A percentile compares a stretch with the other conserved stretches of the same genome.
Conservation (phyloP, 2,329 filamentous ascomycete species). For the Fusarium sp. region DNA sequence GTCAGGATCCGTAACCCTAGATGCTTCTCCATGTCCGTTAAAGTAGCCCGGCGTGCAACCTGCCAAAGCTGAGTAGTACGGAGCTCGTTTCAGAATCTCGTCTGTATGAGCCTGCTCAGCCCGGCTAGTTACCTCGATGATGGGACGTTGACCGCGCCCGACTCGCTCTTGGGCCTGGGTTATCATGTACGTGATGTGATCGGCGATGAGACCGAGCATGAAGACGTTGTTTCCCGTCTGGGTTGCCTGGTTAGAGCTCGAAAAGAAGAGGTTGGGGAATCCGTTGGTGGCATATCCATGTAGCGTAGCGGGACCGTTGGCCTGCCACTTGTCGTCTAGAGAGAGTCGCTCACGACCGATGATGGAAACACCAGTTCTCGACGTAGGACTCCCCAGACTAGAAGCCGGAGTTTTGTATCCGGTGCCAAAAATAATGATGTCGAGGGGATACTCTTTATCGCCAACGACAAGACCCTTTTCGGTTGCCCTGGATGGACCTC, state of each 20-base stretch:
- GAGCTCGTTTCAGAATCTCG: conserved; percentile 7
- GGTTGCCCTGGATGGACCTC: background rate
- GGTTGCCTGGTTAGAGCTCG: conserved; percentile 55
- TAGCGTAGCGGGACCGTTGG: conserved; percentile 59
- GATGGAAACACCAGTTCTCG: conserved; percentile 41
- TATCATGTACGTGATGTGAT: conserved; percentile 5
- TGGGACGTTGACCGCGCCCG: background rate
- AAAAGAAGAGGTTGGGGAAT: conserved; percentile 68
- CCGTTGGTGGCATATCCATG: conserved; percentile 62
- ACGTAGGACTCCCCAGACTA: background rate
- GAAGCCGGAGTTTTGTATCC: conserved; percentile 50
- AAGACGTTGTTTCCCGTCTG: conserved; percentile 54
- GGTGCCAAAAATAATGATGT: conserved; percentile 42
- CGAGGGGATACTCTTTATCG: background rate
- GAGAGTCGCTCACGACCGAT: conserved; percentile 57
- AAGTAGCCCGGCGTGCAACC: conserved; percentile 6
- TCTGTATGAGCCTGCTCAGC: conserved; percentile 2
- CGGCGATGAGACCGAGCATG: conserved; percentile 49
- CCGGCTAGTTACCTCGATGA: conserved; percentile 1
- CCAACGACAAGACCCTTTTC: background rate
- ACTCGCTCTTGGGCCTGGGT: background rate
- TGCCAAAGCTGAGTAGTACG: conserved; percentile 4
- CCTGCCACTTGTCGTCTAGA: conserved; percentile 58
- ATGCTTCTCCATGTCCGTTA: background rate
- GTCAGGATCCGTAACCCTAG: background rate